A percentile compares a stretch with the other conserved stretches of the same genome.
These are phyloP conservation scores for Metschnikowia orientalis DNA, from an alignment of 805 yeast genomes.

Conservation along the genomic window DNA sequence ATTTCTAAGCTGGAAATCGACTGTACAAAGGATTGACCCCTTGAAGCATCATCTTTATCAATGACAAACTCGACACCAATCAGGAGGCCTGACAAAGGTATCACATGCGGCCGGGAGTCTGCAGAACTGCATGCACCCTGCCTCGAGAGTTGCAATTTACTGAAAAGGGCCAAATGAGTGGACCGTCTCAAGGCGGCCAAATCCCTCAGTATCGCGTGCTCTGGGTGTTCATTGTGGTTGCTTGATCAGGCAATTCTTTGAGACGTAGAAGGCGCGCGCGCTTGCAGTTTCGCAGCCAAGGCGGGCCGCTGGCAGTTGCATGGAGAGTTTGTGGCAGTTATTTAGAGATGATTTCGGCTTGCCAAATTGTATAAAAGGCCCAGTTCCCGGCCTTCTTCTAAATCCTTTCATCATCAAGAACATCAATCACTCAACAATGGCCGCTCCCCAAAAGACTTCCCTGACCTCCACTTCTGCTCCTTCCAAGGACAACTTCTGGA, in stretches of 20 bases:
- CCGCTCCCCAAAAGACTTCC: constrained; percentile 9
- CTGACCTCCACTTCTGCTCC: constrained; percentile 6
- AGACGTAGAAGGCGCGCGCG: not conserved
- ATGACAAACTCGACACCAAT: no score
- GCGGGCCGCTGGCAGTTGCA: not conserved
- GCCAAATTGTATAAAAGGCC: not conserved
- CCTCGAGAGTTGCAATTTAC: no score
- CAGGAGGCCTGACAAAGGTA: no score
- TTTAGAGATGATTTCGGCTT: no score
- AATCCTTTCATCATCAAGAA: not conserved
- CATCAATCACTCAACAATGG: constrained; percentile 7
- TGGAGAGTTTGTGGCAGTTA: not conserved
- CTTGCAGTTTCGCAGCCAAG: constrained; percentile 1
- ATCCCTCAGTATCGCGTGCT: no score
- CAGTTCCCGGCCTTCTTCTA: not conserved
- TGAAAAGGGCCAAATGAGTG: no score
- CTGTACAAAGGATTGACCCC: no score
- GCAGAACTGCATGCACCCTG: no score
- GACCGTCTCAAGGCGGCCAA: no score
- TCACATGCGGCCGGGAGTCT: no score
- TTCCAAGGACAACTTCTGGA: constrained; percentile 11
- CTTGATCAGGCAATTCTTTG: not conserved
- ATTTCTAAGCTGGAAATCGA: no score
- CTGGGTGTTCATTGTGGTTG: constrained; percentile 1
- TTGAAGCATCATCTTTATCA: no score